Evolutionary conservation across 2,329 filamentous ascomycete genomes (phyloP), one percentile per base, ranked within the genome.

Genomic region (Ceratocystis harringtonii): DNA sequence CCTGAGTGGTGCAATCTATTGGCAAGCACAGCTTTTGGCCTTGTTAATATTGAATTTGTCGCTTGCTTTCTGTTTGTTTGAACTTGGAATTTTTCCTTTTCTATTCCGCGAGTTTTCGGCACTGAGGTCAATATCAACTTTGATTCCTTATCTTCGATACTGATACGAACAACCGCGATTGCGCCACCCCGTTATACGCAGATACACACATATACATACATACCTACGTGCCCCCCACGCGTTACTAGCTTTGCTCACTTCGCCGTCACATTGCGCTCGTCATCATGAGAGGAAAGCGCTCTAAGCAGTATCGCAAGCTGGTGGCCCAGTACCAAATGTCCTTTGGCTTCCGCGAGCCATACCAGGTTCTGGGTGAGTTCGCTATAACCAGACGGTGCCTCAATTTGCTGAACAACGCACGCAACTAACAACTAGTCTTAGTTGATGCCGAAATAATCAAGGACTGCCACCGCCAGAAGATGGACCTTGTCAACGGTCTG

Each of bases 311-410:
- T 71, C 79, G 80, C 71, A 96, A 96, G 84, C 85, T 96, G 72
- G 95, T 99, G 86, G 87, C 90, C 76, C 87, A 92, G 73, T 96
- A 92, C 81, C 85, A 86, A 73, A 82, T 92, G 74, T 86, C 85
- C 68, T 96, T 95, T 74, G 87, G 88, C 68, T 96, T 96, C 75
- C 89, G 92, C 70, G 89, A 94, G 76, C 91, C 94, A 10, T 97
- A 96, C 77, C 94, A 97, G 77, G 87, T 95, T 63, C 79, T 96
- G 55, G 79, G 84, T 87, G 77, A 66, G 78, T 72, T 67, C 19
- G 55, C 4, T 28, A 4, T 15, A 25, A 25, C 50, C 7, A 19
- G 55, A 30, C 7, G 55, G 15, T 25, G 22, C 36, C 36, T 22
- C 28, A 55, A 64, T 65, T 64, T 63, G 57, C 22, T 7, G 5